phyloP scores from a whole-genome alignment of 805 yeast species.

The Peterozyma toletana region DNA sequence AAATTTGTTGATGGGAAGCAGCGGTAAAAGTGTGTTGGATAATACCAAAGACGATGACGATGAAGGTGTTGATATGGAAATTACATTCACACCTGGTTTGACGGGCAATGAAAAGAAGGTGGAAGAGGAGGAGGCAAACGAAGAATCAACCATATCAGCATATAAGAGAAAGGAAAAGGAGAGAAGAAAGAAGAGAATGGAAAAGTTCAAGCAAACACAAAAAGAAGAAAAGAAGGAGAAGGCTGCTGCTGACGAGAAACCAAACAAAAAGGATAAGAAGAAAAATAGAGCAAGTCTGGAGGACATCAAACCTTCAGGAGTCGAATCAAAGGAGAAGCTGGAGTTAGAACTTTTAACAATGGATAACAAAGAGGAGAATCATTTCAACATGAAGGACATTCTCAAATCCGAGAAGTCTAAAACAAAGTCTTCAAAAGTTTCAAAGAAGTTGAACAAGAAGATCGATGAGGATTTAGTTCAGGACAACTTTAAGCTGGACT shows the following conservation, averaged over 20 bases:
- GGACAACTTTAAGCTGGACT: conserved; percentile 57
- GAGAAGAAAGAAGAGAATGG: conserved; percentile 80
- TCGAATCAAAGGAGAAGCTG: conserved; percentile 32
- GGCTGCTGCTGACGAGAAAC: conserved; percentile 21
- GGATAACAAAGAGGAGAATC: conserved; percentile 49
- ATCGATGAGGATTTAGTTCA: conserved; percentile 45
- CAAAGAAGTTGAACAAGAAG: conserved; percentile 36
- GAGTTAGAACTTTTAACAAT: conserved; percentile 70
- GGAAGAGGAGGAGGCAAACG: conserved; percentile 35
- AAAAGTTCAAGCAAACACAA: conserved; percentile 58
- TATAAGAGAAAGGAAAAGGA: conserved; percentile 87
- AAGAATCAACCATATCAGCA: conserved; percentile 72
- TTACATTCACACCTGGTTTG: conserved; percentile 88
- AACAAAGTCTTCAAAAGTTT: conserved; percentile 38
- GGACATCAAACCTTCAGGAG: conserved; percentile 26
- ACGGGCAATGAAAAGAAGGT: conserved; percentile 32
- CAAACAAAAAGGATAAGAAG: conserved; percentile 18
- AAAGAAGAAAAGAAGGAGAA: conserved; percentile 41
- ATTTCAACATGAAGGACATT: conserved; percentile 75
- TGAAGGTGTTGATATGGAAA: conserved; percentile 84
- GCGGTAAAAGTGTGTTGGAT: conserved; percentile 27
- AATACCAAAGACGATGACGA: conserved; percentile 34
- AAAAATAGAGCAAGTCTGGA: conserved; percentile 20
- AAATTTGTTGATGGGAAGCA: conserved; percentile 43
- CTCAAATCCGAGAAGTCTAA: conserved; percentile 66